Base-by-base conservation (phyloP, 192 early-diverging fungal genomes). In the Rhizophagus prolifer region DNA sequence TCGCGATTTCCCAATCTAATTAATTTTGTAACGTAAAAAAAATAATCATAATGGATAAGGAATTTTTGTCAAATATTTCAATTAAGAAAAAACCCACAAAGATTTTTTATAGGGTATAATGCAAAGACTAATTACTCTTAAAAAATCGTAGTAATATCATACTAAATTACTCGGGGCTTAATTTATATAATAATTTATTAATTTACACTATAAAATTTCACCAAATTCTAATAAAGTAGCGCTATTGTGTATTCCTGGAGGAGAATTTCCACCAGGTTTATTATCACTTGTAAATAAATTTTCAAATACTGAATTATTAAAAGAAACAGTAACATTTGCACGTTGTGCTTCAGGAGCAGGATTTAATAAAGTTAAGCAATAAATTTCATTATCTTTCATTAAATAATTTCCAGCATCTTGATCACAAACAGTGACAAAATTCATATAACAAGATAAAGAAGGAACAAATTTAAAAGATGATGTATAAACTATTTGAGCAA, bases 221-320 rank as follows among this genome's bases (percentile, higher is more conserved):
- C n/a, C n/a, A n/a, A 54, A 54, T 54, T 54, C 50, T 54, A 54
- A 54, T 62, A 62, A 62, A 19, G 61, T 26, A 62, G 13, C 26
- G n/a, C 13, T 62, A 28, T 25, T 62, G 28, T 26, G 23, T 38
- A 16, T 38, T 67, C 21, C 13, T 36, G 36, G 3, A 16, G 5
- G 19, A 12, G 21, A 34, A 67, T 67, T 67, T 67, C 65, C 65
- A 67, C 65, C 65, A n/a, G 30, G 65, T 67, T 36, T 30, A 67
- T 67, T 44, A 38, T 28, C 31, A 67, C 65, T 67, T 8, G 65
- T 67, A 38, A 67, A 67, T n/a, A 9, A 5, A 67, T 9, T n/a
- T n/a, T 67, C 34, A 67, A 67, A 67, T 16, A 67, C 65, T 34
- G 65, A 67, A n/a, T 21, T n/a, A n/a, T 23, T 36, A 67, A 67